Base-by-base conservation (phyloP, 345 rosid species). In the Geranium rotundifolium region DNA sequence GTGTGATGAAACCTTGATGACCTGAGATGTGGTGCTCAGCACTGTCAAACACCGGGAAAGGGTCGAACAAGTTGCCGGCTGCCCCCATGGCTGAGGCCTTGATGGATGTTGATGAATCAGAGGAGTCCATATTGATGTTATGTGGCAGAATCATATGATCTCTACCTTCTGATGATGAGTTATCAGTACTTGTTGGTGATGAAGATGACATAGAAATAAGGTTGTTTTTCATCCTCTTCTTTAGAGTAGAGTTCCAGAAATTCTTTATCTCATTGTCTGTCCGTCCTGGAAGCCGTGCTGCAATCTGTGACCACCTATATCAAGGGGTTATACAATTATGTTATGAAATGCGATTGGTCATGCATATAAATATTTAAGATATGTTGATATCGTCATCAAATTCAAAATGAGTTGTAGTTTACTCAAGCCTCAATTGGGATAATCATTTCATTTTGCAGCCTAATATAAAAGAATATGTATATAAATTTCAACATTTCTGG, bases 221-320 rank as follows among this genome's bases (percentile, higher is more conserved):
- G 54, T 62, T 73, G 75, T 65, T 72, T 74, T 79, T 88, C 62
- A 82, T 54, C 73, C 86, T 85, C 67, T 85, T 91, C 84, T 88
- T 91, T 54, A 86, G 18, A 14, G 96, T 83, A 0, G 97, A 88
- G 77, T 91, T 91, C 96, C 97, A 91, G 61, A 91, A 91, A 67
- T 91, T 91, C 77, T 91, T 91, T 72, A 91, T 88, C 73, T 91
- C 97, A 4, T 91, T 91, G 68, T 91, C 96, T 9, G 96, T 88
- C 61, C 96, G 77, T 57, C 97, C 97, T 8, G 97, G 91, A 69
- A 91, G 90, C 63, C 95, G 75, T 49, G 95, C 95, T 52, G 96
- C 96, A 15, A 88, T 91, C 39, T 91, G 97, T 64, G 97, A 88
- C 97, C 97, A 91, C 76, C 97, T 84, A 72, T 58, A 61, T 66